Evolutionary conservation across 495 filamentous ascomycete species (phyloP), one percentile per base, ranked within the genome.

Genomic region (Neurospora intermedia): DNA sequence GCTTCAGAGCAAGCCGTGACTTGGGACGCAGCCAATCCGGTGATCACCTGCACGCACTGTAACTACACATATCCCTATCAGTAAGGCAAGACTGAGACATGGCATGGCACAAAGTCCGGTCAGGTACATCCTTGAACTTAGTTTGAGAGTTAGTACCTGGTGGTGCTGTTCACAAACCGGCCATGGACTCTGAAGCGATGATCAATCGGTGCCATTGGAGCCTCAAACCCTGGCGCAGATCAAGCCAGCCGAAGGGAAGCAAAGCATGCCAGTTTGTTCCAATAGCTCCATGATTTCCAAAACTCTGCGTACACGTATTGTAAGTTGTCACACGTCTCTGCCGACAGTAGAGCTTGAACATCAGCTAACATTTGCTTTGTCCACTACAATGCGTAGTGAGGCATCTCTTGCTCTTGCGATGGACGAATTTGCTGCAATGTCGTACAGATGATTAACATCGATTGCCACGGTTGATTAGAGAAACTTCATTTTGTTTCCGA

Each of bases 401-500:
- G 7, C 13, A 31, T 15, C 6, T 35, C 9, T 40, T 8, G 20
- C 46, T 13, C 46, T 11, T 54, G 2, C 46, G 5, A 27, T 54
- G 23, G 23, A 15, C 23, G 20, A 11, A 27, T 4, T 59, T 59
- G 48, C 20, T 59, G 54, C 54, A 66, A 66, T 66, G 54, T 18
- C 54, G 54, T 66, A 66, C 54, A 35, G 27, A 27, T 66, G 16
- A 18, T 9, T 15, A 66, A 15, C 13, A 66, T 35, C 54, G 27
- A 35, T 62, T 27, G 54, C 27, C 54, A 18, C 18, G 54, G 31
- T 38, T 66, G 54, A 66, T 66, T 66, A 62, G 15, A 43, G 41
- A 73, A 39, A 27, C 20, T 69, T 31, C 27, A 31, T 31, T 20
- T 46, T 46, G 72, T 73, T 73, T 70, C 69, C 72, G 72, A 73